A percentile compares a stretch with the other conserved stretches of the same genome.
Conservation (phyloP, 1,139 yeast species). For the Saccharomycopsis crataegensis region DNA sequence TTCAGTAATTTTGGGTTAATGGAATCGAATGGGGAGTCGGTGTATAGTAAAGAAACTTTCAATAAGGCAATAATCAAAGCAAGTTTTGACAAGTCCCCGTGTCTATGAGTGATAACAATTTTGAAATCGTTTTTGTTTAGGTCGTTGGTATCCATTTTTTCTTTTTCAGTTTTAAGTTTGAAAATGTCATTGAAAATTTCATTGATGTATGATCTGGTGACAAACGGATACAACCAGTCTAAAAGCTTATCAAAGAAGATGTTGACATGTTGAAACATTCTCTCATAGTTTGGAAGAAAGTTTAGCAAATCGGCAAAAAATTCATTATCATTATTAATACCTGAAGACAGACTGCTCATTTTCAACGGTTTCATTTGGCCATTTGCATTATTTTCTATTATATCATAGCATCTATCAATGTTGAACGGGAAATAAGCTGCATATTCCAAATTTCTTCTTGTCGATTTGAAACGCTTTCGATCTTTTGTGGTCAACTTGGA, state of each 20-base stretch:
- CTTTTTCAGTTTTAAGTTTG: not conserved
- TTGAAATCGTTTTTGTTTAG: conserved; percentile 15
- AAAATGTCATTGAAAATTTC: conserved; percentile 13
- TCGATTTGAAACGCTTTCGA: conserved; percentile 13
- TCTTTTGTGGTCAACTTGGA: conserved; percentile 14
- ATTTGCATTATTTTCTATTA: not conserved
- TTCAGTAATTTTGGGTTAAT: conserved; percentile 9
- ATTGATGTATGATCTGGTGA: conserved; percentile 4
- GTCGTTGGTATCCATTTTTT: not conserved
- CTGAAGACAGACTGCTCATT: not conserved
- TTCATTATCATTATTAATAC: conserved; percentile 2
- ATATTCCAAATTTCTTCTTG: not conserved
- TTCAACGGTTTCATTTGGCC: not conserved
- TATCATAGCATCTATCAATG: conserved; percentile 7
- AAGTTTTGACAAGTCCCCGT: conserved; percentile 13
- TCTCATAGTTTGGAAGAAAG: conserved; percentile 13
- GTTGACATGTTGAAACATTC: conserved; percentile 1
- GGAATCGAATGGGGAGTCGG: conserved; percentile 10
- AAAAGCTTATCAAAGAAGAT: conserved; percentile 12
- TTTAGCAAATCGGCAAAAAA: conserved; percentile 7
- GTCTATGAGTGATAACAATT: conserved; percentile 4
- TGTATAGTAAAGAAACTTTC: conserved; percentile 13
- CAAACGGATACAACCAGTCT: conserved; percentile 14
- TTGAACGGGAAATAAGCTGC: conserved; percentile 16
- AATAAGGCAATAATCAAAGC: conserved; percentile 13